phyloP scores from a whole-genome alignment of 2,329 filamentous ascomycete genomes.

The Cladosporium phlei region DNA sequence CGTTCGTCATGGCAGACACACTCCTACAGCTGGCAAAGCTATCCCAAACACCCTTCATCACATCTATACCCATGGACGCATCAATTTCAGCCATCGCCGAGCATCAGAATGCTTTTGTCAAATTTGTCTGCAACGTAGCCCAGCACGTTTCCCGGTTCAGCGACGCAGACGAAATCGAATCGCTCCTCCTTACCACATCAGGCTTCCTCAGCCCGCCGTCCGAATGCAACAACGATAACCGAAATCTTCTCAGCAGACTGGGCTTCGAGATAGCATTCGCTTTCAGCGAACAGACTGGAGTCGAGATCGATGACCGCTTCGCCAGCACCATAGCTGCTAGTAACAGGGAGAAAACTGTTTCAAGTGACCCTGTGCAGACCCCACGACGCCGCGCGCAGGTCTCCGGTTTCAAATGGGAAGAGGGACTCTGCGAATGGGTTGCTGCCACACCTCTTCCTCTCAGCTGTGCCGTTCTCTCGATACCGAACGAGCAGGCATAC shows the following conservation, averaged over 20 bases:
- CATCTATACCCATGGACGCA: not conserved
- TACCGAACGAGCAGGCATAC: no score
- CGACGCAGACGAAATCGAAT: not conserved
- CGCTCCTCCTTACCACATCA: not conserved
- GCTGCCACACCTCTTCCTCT: conserved; percentile 35
- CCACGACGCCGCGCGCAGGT: conserved; percentile 12
- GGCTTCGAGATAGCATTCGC: conserved; percentile 13
- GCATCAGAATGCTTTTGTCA: conserved; percentile 1
- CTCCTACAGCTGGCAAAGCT: not conserved
- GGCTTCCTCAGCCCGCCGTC: not conserved
- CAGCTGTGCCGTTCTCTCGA: no score
- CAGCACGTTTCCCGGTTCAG: conserved; percentile 8
- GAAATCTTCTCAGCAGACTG: conserved; percentile 1
- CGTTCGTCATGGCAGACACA: conserved; percentile 6
- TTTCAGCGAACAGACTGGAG: conserved; percentile 13
- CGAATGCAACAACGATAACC: not conserved
- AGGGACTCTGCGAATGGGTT: conserved; percentile 45
- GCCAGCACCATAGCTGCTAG: not conserved
- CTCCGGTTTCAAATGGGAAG: conserved; percentile 39
- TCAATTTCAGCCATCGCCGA: not conserved
- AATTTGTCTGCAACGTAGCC: conserved; percentile 2
- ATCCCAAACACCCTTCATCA: not conserved
- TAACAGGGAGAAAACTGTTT: not conserved
- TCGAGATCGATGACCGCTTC: conserved; percentile 13
- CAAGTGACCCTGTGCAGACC: not conserved